Conservation (phyloP, 768 basidiomycete species). For the Gyrodon lividus region DNA sequence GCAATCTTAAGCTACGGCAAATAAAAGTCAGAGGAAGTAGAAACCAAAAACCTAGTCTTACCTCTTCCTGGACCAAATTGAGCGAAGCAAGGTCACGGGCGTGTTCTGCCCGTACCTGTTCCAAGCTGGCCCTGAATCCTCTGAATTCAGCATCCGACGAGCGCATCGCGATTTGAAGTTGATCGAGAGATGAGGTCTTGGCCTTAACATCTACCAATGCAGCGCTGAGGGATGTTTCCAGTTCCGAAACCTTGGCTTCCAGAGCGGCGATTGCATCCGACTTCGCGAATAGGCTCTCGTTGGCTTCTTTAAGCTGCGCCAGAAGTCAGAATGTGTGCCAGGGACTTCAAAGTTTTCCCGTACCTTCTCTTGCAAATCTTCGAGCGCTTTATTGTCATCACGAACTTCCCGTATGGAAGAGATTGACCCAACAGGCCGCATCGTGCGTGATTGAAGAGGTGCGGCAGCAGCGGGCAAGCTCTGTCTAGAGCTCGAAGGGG, state of each 20-base stretch:
- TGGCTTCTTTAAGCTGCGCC: conserved; percentile 58
- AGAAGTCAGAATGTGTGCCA: conserved; percentile 1
- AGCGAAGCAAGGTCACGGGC: conserved; percentile 33
- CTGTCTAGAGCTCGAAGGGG: conserved; percentile 41
- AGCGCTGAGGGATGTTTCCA: conserved; percentile 49
- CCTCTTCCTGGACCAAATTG: conserved; percentile 48
- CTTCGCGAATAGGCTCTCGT: conserved; percentile 53
- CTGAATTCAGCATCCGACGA: conserved; percentile 49
- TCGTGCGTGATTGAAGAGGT: conserved; percentile 38
- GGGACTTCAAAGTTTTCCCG: conserved; percentile 4
- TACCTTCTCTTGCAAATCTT: conserved; percentile 63
- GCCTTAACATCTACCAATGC: conserved; percentile 47
- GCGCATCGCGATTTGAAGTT: conserved; percentile 49
- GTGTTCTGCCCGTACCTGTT: conserved; percentile 33
- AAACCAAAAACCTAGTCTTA: conserved; percentile 28
- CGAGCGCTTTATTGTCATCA: conserved; percentile 55
- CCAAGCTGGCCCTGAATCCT: conserved; percentile 42
- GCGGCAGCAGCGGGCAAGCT: conserved; percentile 32
- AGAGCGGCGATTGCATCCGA: conserved; percentile 48
- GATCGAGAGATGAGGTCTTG: conserved; percentile 43
- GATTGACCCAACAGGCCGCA: conserved; percentile 57
- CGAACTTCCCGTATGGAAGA: conserved; percentile 73
- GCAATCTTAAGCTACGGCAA: conserved; percentile 50
- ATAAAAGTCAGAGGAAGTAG: conserved; percentile 3
- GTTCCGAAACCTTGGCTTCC: conserved; percentile 48